Evolutionary conservation across 768 basidiomycete genomes (phyloP), one percentile per base, ranked within the genome.

Genomic region (Lactifluus echinatus): DNA sequence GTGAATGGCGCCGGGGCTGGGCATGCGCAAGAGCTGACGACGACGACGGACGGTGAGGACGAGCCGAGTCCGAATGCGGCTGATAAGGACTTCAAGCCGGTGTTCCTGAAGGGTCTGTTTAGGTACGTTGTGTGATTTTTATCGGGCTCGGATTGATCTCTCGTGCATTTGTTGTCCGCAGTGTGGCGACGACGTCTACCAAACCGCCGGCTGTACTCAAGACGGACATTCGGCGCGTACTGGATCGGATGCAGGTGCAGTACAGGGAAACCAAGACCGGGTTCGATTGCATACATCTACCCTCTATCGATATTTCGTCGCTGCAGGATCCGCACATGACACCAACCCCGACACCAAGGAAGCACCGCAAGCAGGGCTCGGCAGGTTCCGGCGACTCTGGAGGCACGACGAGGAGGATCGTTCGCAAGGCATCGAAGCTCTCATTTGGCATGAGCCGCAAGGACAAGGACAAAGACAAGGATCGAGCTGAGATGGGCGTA

Each of bases 51-150:
- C 4, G 60, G 48, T 2, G 56, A 57, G 48, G 63, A 62, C 3
- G 56, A 49, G 49, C 8, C 39, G 46, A 43, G 39, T 34, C 49
- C 49, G n/a, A 55, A 36, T 24, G 53, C 50, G 46, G 60, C 63
- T 21, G 84, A 85, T 63, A 85, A 84, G 71, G 87, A 90, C 56
- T 86, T 91, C 66, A 98, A 97, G 74, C 91, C 96, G 1, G 84
- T 97, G 45, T 95, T 91, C 72, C 73, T 98, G 66, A 99, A 98
- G 72, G 96, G 96, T 6, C 68, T 99, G 48, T 97, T 99, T 74
- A 93, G 90, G 85, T 90, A 60, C 63, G 77, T 52, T 52, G 64
- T 50, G 34, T 21, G 10, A 17, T 21, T 8, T 42, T 23, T 37
- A 48, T 50, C 42, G 3, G 34, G n/a, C 23, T 28, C 12, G 26